phyloP scores from a whole-genome alignment of 805 yeast genomes.

The Candida loeiensis region DNA sequence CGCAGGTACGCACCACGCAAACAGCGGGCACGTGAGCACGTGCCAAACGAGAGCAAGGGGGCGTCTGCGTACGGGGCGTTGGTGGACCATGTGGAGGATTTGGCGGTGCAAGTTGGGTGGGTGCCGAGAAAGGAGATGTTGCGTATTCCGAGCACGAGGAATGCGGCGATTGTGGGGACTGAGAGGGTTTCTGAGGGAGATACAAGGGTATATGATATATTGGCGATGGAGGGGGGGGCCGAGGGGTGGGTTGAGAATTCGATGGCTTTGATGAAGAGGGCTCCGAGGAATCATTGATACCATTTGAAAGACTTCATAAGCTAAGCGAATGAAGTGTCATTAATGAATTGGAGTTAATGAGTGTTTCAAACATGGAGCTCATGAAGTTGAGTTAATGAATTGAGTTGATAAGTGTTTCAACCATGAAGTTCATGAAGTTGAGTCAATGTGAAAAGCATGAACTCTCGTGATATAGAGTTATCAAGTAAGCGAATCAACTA shows the following conservation, averaged over 20 bases:
- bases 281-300: slow-evolving; percentile 65
- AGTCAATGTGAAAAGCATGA: too few species aligned
- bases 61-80: slow-evolving; percentile 78
- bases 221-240: slow-evolving; percentile 82
- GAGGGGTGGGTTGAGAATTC: slow-evolving; percentile 86
- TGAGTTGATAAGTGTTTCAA: too few species aligned
- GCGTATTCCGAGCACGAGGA: slow-evolving; percentile 90
- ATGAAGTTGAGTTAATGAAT: too few species aligned
- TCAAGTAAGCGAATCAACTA: too few species aligned
- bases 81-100: slow-evolving; percentile 76
- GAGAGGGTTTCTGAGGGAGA: slow-evolving; percentile 23
- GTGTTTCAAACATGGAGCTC: too few species aligned
- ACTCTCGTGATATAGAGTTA: too few species aligned
- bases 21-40: neutral
- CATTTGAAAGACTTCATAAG: neutral
- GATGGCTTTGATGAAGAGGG: slow-evolving; percentile 62
- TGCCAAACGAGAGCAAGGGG: slow-evolving; percentile 6
- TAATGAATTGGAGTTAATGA: too few species aligned
- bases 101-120: slow-evolving; percentile 78
- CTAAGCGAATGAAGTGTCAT: neutral
- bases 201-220: slow-evolving; percentile 51
- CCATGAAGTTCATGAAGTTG: too few species aligned
- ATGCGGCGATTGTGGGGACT: slow-evolving; percentile 82
- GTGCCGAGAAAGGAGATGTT: slow-evolving; percentile 77
- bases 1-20: slow-evolving; percentile 54